phyloP scores from a whole-genome alignment of 345 rosid species.

The Alliaria petiolata region DNA sequence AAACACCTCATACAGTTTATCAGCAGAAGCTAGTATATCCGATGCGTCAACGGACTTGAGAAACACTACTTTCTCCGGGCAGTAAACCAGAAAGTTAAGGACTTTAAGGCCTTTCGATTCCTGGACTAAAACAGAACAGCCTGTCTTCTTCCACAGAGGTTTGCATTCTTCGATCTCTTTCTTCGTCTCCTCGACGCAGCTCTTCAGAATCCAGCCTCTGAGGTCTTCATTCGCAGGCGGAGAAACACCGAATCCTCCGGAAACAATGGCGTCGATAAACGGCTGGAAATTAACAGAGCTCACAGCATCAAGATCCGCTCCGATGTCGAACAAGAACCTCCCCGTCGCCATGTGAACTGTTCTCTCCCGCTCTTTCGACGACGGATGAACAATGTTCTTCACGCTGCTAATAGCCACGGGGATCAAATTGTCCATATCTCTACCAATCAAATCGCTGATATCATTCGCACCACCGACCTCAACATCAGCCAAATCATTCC shows the following conservation, averaged over 20 bases:
- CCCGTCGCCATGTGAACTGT: conserved; percentile 53
- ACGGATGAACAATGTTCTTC: conserved; percentile 27
- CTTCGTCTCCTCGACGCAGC: conserved; percentile 65
- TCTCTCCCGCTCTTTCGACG: conserved; percentile 37
- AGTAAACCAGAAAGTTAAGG: conserved; percentile 55
- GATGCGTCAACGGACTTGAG: conserved; percentile 66
- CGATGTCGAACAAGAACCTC: conserved; percentile 65
- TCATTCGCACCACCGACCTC: conserved; percentile 26
- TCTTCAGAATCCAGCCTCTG: conserved; percentile 68
- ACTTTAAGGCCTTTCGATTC: conserved; percentile 50
- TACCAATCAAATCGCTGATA: conserved; percentile 21
- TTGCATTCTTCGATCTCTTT: conserved; percentile 43
- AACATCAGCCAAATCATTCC: conserved; percentile 38
- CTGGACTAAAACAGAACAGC: conserved; percentile 76
- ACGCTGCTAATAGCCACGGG: conserved; percentile 38
- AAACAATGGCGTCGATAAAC: conserved; percentile 59
- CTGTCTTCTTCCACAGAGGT: conserved; percentile 57
- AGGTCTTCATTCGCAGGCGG: conserved; percentile 62
- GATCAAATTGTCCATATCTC: conserved; percentile 33
- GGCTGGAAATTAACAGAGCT: conserved; percentile 70
- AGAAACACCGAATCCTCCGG: conserved; percentile 44
- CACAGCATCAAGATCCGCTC: conserved; percentile 66
- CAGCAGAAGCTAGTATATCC: conserved; percentile 43
- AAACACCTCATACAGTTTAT: conserved; percentile 51
- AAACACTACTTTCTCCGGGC: conserved; percentile 69